phyloP scores from a whole-genome alignment of 345 rosid species.

The Linum lewisii region DNA sequence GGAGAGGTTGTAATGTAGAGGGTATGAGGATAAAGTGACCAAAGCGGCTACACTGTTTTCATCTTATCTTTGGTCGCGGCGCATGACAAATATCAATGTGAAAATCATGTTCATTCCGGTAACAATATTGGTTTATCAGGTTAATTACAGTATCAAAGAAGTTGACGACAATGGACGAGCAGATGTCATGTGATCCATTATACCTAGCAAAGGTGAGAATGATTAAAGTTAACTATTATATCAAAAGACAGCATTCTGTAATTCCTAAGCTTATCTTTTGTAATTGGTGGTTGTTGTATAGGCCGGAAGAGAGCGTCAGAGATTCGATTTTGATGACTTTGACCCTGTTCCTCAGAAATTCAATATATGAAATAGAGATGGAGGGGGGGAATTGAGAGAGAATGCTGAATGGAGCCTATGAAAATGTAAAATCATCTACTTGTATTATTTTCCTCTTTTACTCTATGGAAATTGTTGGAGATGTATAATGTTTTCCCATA shows the following conservation, averaged over 20 bases:
- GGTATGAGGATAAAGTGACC: too few relatives aligned
- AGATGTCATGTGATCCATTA: conserved; percentile 61
- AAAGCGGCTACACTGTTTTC: too few relatives aligned
- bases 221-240: background rate
- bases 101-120: background rate
- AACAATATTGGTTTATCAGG: conserved; percentile 26
- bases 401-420: background rate
- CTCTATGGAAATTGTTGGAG: too few relatives aligned
- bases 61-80: too few relatives aligned
- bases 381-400: background rate
- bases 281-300: conserved; percentile 14
- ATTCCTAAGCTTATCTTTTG: conserved; percentile 1
- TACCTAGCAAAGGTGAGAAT: conserved; percentile 66
- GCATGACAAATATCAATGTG: background rate
- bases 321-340: conserved; percentile 83
- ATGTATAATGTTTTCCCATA: too few relatives aligned
- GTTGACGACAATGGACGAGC: conserved; percentile 71
- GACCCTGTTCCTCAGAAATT: conserved; percentile 95
- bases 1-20: too few relatives aligned
- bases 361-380: conserved; percentile 31
- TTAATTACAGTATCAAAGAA: conserved; percentile 77
- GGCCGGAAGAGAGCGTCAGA: conserved; percentile 88
- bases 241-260: background rate
- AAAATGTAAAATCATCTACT: background rate
- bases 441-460: background rate